Evolutionary conservation across 345 rosid species (phyloP), one percentile per base, ranked within the genome.

Genomic region (Hibiscus syriacus): DNA sequence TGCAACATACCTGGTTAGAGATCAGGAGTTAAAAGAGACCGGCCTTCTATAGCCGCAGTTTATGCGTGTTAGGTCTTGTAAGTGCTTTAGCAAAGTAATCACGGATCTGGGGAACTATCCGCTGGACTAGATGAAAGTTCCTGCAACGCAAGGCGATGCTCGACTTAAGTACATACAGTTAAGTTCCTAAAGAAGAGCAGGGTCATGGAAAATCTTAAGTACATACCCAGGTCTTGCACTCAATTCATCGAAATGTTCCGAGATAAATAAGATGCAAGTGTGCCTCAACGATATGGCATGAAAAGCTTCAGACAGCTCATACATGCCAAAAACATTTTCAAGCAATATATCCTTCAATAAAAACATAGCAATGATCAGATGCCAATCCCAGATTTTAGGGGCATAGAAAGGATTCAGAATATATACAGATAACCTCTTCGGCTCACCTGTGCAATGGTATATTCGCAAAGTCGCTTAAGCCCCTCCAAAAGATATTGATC

Each of bases 401-500:
- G 76, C 60, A 67, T 61, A 30, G 67, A 27, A 55, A 23, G 58
- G 55, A 63, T 55, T 57, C 10, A 5, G 45, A 69, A 61, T 16
- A n/a, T 26, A 29, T 68, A 68, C 3, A 36, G 26, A 19, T 12
- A 53, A 17, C 56, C 20, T 61, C 72, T 55, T 57, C 22, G 63
- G 74, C 91, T 77, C 74, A 94, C 99, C 95, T 86, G 92, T 71
- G 96, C 99, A 72, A 94, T 94, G 58, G 92, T 83, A 78, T 94
- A 94, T 76, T 91, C 99, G 39, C 99, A 94, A 14, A 85, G 95
- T 56, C 99, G 91, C 84, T 94, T 94, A 38, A 94, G 90, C 55
- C 95, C 96, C 82, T 94, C 98, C 76, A 94, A 77, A 41, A 94
- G 96, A 85, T 94, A n/a, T n/a, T n/a, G n/a, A n/a, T n/a, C n/a